These are phyloP conservation scores for Lasiosphaeria ovina DNA, from an alignment of 495 filamentous ascomycete genomes.

Conservation along the genomic window DNA sequence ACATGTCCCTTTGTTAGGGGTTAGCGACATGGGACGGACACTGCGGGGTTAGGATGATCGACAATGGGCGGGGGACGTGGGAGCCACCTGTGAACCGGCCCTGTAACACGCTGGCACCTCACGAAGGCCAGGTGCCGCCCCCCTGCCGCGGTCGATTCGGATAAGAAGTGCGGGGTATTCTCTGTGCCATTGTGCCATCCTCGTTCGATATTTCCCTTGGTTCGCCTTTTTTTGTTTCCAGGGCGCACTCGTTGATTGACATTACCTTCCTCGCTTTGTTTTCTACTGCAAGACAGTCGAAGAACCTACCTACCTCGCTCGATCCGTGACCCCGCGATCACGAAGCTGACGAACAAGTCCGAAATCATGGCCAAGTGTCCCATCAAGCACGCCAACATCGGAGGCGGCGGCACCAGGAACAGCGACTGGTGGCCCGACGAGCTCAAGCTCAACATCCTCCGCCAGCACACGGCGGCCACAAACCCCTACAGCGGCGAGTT, in stretches of 20 bases:
- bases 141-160: not conserved
- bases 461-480: slow-evolving; percentile 61
- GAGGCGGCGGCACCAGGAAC: slow-evolving; percentile 60
- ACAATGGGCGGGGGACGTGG: too few species aligned
- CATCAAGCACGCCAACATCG: slow-evolving; percentile 2
- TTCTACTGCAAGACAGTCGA: not conserved
- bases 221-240: not conserved
- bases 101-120: too few species aligned
- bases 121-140: too few species aligned
- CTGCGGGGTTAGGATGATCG: too few species aligned
- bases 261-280: not conserved
- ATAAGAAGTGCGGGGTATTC: slow-evolving; percentile 2
- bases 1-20: too few species aligned
- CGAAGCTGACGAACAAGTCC: not conserved
- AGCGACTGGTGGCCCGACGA: slow-evolving; percentile 68
- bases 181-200: not conserved
- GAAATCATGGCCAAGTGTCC: slow-evolving; percentile 8
- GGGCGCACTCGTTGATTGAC: not conserved
- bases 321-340: not conserved
- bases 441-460: slow-evolving; percentile 66
- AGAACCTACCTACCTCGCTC: not conserved
- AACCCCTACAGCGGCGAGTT: slow-evolving; percentile 61
- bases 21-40: too few species aligned
- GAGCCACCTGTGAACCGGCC: too few species aligned
- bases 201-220: not conserved